These are phyloP conservation scores for Penicillium cataractarum DNA, from an alignment of 495 filamentous ascomycete species.

Conservation along the genomic window DNA sequence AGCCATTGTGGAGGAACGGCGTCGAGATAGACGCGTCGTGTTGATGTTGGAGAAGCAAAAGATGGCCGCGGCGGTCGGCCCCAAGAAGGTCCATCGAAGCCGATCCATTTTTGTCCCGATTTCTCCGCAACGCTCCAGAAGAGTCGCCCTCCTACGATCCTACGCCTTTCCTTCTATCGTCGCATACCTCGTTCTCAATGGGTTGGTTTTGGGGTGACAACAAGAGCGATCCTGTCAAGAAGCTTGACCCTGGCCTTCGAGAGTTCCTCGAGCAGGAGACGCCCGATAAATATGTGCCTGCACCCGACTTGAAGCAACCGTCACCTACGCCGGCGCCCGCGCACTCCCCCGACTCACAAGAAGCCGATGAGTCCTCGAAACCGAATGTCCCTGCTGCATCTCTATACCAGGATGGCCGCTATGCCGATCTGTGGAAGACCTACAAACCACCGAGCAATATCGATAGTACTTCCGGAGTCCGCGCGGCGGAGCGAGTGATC, in stretches of 20 bases:
- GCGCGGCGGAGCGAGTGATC: slow-evolving; percentile 73
- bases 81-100: slow-evolving; percentile 23
- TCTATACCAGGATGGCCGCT: slow-evolving; percentile 79
- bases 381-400: slow-evolving; percentile 59
- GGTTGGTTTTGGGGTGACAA: slow-evolving; percentile 73
- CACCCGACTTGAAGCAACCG: slow-evolving; percentile 31
- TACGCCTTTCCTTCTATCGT: background rate
- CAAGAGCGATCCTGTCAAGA: slow-evolving; percentile 70
- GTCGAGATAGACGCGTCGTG: slow-evolving; percentile 42
- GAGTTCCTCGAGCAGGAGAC: slow-evolving; percentile 85
- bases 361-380: slow-evolving; percentile 33
- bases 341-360: slow-evolving; percentile 16
- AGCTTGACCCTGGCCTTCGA: slow-evolving; percentile 81
- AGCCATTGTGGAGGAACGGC: slow-evolving; percentile 45
- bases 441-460: slow-evolving; percentile 67
- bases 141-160: slow-evolving; percentile 6
- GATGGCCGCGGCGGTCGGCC: slow-evolving; percentile 26
- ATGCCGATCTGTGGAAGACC: slow-evolving; percentile 89
- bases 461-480: slow-evolving; percentile 56
- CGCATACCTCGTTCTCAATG: slow-evolving; percentile 27
- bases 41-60: slow-evolving; percentile 29
- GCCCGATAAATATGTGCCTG: slow-evolving; percentile 70
- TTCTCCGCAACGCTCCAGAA: slow-evolving; percentile 32
- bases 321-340: slow-evolving; percentile 25
- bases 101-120: slow-evolving; percentile 37